Base-by-base conservation (phyloP, 306 rosid genomes). In the Carpinus fangiana region DNA sequence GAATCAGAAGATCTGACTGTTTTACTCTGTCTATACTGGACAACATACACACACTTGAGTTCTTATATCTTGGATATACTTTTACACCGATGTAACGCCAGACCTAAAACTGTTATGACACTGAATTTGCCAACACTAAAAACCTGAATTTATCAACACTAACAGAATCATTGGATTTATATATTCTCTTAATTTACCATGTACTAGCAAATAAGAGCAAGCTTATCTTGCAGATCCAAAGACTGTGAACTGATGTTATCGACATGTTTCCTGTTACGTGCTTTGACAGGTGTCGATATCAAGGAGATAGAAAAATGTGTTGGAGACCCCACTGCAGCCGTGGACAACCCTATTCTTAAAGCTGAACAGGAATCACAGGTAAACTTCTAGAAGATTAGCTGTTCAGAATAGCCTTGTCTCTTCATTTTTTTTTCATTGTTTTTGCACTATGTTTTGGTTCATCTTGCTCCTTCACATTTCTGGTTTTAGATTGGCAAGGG, bases 311-410 rank as follows among this genome's bases (percentile, higher is more conserved):
- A 88, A 78, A 85, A 84, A 67, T 95, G 98, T 70, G 79, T 95
- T 74, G 98, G 98, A 48, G 90, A 95, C 78, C 86, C 96, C 64
- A 48, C 34, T 8, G 98, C 97, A 3, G 89, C 92, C 84, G 84
- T 72, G 73, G 97, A 87, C 2, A 95, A 95, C 72, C 81, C 89
- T 38, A 79, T 95, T 78, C 93, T 95, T 51, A 95, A 89, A 83
- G 91, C 97, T 41, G 98, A 95, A 83, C 98, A 95, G 78, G 93
- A 87, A 69, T 84, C 90, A 66, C 98, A 95, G 96, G 98, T 95
- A 59, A 84, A 59, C 51, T 75, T 48, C 67, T 77, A 51, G 67
- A 59, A 31, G 60, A 43, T 13, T 45, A 52, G 73, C 57, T 26
- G 41, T 2, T 73, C n/a, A 11, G 45, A 47, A 61, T 80, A 38